A percentile compares a stretch with the other conserved stretches of the same genome.
phyloP scores from a whole-genome alignment of 192 early-diverging fungal genomes.

The Phlyctochytrium planicorne region DNA sequence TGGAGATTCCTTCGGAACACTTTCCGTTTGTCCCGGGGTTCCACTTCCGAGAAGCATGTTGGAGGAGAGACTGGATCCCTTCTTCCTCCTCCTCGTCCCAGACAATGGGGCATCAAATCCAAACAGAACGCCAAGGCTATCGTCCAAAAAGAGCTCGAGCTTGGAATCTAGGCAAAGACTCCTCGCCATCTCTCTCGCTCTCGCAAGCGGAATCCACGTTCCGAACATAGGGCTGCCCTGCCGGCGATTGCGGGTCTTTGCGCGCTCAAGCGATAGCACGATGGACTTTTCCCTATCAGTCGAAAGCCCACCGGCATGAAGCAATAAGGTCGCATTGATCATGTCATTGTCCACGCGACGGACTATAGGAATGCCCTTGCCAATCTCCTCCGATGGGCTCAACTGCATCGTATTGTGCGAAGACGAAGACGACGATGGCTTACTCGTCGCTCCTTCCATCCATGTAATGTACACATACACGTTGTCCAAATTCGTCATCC shows the following conservation, averaged over 20 bases:
- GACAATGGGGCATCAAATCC: background rate
- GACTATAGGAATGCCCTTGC: conserved; percentile 48
- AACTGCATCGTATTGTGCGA: conserved; percentile 1
- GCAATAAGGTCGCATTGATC: conserved; percentile 81
- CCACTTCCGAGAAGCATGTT: background rate
- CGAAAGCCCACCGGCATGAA: conserved; percentile 83
- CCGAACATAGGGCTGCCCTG: conserved; percentile 72
- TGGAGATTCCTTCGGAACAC: no score
- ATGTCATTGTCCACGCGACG: conserved; percentile 76
- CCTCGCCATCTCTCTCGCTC: conserved; percentile 79
- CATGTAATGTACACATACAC: conserved; percentile 34
- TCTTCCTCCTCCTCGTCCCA: background rate
- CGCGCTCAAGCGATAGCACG: conserved; percentile 81
- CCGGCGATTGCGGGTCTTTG: conserved; percentile 71
- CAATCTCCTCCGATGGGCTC: background rate
- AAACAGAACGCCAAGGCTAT: conserved; percentile 48
- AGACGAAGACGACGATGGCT: conserved; percentile 1
- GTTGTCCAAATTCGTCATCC: conserved; percentile 32
- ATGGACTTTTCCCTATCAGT: conserved; percentile 83
- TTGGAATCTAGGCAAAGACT: conserved; percentile 77
- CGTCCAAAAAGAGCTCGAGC: conserved; percentile 73
- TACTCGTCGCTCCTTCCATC: conserved; percentile 9
- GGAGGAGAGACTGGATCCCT: background rate
- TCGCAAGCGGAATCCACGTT: conserved; percentile 89
- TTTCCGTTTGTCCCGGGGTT: no score